phyloP scores from a whole-genome alignment of 371 early-diverging fungal species.

The Saksenaea vasiformis region DNA sequence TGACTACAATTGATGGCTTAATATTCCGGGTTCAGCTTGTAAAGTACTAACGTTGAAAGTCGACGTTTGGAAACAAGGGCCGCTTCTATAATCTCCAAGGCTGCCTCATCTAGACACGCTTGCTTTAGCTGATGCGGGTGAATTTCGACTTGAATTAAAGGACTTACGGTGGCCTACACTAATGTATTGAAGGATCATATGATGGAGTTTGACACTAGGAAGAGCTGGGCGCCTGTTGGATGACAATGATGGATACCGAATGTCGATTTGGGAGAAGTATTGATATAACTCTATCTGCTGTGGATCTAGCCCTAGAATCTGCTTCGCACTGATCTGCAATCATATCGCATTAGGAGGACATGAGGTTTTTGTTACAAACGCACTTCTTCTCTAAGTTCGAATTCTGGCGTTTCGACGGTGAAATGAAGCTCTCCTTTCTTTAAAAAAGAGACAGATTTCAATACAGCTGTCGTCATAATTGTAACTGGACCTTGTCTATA shows the following conservation, averaged over 20 bases:
- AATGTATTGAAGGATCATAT: constrained; percentile 17
- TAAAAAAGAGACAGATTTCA: not conserved
- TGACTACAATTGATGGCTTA: not conserved
- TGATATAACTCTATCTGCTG: constrained; percentile 14
- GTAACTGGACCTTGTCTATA: not conserved
- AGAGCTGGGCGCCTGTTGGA: no score
- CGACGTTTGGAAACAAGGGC: constrained; percentile 8
- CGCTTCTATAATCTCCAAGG: constrained; percentile 16
- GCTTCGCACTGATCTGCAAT: not conserved
- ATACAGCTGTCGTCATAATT: not conserved
- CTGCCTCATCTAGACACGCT: constrained; percentile 14
- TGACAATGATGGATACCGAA: not conserved
- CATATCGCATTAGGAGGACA: not conserved
- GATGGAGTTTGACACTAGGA: constrained; percentile 8
- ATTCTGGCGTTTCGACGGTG: not conserved
- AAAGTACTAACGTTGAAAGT: constrained; percentile 16
- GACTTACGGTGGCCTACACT: constrained; percentile 16
- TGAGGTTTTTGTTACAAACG: not conserved
- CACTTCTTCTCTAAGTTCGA: not conserved
- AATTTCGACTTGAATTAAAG: not conserved
- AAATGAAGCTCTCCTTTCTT: not conserved
- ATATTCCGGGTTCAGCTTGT: not conserved
- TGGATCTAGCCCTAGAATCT: constrained; percentile 8
- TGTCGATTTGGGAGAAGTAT: constrained; percentile 13
- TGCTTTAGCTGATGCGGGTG: no score